Percentiles rank a stretch among this genome's conserved stretches.
These are phyloP conservation scores for Alternaria alternata DNA, from an alignment of 2,329 filamentous ascomycete genomes.

Conservation along the genomic window DNA sequence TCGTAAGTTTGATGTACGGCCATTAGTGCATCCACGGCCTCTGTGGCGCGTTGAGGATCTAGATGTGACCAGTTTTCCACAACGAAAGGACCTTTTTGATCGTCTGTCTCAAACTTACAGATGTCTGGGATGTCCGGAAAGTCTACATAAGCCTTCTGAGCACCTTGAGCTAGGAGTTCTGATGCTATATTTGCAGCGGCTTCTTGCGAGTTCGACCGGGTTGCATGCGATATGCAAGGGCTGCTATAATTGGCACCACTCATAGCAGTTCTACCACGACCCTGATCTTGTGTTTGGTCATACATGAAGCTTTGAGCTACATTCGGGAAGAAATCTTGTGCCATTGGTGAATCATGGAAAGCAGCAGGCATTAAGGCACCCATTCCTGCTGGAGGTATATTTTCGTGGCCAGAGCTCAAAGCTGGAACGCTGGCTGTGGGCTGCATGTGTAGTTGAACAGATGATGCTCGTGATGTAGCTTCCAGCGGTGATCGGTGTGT, in stretches of 20 bases:
- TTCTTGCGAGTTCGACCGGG: neutral
- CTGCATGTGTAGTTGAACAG: neutral
- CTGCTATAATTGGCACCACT: neutral
- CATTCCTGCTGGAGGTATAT: neutral
- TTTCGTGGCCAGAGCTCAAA: neutral
- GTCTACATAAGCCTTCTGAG: neutral
- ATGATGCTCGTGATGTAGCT: neutral
- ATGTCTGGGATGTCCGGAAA: slow-evolving; percentile 3
- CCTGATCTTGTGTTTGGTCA: neutral
- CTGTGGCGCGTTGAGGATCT: neutral
- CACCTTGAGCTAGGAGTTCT: neutral
- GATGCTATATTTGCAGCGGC: slow-evolving; percentile 5
- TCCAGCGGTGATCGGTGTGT: too few species aligned
- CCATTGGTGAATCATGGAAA: neutral
- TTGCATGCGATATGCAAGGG: neutral
- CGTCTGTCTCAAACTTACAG: neutral
- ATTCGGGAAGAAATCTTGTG: neutral
- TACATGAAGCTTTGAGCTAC: neutral
- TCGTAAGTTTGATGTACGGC: slow-evolving; percentile 5
- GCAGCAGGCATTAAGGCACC: neutral
- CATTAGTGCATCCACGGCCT: slow-evolving; percentile 7
- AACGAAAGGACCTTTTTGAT: neutral
- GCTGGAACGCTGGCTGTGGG: neutral
- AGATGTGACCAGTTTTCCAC: neutral
- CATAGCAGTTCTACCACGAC: neutral